Evolutionary conservation across 2,329 filamentous ascomycete species (phyloP).

Genomic region (Paradendryphiella salina): DNA sequence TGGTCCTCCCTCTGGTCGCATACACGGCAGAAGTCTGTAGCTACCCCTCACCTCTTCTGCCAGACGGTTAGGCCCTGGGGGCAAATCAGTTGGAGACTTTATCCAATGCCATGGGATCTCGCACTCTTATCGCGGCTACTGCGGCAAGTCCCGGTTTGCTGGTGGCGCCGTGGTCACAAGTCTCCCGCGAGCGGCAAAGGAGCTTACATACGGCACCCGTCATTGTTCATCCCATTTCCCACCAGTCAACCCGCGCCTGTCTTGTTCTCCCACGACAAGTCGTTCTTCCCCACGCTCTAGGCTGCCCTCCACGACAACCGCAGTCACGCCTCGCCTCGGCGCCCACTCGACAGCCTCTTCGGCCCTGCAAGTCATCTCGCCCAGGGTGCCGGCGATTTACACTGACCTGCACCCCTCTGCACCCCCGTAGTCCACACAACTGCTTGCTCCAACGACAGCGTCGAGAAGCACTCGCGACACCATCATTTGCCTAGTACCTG

Average conservation of each 20-base stretch:
- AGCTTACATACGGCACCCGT: conserved; percentile 14
- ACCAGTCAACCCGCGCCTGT: conserved; percentile 16
- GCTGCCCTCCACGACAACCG: conserved; percentile 17
- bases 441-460: not conserved
- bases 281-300: conserved; percentile 25
- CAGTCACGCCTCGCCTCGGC: conserved; percentile 7
- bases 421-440: not conserved
- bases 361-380: conserved; percentile 23
- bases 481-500: conserved; percentile 11
- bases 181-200: conserved; percentile 1
- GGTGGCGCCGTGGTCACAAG: conserved; percentile 1
- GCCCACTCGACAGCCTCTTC: conserved; percentile 4
- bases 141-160: conserved; percentile 22
- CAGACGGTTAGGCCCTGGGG: conserved; percentile 1
- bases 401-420: conserved; percentile 6
- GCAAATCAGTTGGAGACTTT: conserved; percentile 9
- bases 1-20: not conserved
- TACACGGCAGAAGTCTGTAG: not conserved
- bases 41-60: conserved; percentile 21
- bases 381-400: conserved; percentile 10
- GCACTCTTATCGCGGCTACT: conserved; percentile 37
- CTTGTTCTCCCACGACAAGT: conserved; percentile 17
- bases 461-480: not conserved
- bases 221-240: conserved; percentile 16
- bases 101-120: conserved; percentile 17